Evolutionary conservation across 139 green algal genomes (phyloP).

Genomic region (Gonium pectorale): DNA sequence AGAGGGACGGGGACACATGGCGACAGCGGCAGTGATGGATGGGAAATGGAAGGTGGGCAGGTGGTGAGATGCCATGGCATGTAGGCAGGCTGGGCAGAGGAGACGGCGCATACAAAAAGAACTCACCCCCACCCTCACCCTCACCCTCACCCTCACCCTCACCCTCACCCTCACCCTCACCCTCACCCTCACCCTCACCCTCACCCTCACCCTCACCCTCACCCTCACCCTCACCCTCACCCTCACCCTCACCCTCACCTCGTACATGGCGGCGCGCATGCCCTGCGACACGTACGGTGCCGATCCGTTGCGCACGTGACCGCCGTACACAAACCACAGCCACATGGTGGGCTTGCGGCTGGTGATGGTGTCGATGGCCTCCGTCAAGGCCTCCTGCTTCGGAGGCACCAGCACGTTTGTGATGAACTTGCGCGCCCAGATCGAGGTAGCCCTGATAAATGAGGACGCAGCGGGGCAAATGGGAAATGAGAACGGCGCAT

Average conservation of each 20-base stretch:
- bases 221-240: no score
- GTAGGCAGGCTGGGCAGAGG: not conserved
- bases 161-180: no score
- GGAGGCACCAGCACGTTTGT: slow-evolving; percentile 7
- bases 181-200: no score
- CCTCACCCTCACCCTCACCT: no score
- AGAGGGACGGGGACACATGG: not conserved
- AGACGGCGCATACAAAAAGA: not conserved
- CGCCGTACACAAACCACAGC: slow-evolving; percentile 16
- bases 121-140: not conserved
- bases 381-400: not conserved
- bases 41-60: no score
- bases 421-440: slow-evolving; percentile 15
- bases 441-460: no score
- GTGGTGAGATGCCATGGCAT: no score
- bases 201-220: no score
- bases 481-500: no score
- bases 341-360: not conserved
- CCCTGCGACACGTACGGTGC: not conserved
- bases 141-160: no score
- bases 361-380: not conserved
- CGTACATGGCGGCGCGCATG: slow-evolving; percentile 15
- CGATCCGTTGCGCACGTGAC: not conserved
- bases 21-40: no score
- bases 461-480: no score